phyloP scores from a whole-genome alignment of 176 grass and related monocot genomes.

The Ensete ventricosum region DNA sequence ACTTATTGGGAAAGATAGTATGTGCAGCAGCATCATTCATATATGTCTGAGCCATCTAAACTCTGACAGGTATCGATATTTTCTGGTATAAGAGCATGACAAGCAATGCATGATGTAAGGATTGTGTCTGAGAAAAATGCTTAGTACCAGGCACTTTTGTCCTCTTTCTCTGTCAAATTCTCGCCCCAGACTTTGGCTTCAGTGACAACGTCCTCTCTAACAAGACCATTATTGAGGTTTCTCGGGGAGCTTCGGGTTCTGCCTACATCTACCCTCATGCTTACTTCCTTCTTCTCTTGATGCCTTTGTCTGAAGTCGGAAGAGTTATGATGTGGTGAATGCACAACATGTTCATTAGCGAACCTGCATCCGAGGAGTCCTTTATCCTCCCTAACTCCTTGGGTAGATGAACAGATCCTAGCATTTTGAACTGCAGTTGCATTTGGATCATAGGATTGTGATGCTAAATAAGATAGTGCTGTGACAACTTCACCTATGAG shows the following conservation, averaged over 20 bases:
- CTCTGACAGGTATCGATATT: no score
- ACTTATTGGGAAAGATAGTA: no score
- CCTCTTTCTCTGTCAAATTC: constrained; percentile 17
- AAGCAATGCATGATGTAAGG: no score
- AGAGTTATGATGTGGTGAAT: constrained; percentile 24
- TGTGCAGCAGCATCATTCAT: no score
- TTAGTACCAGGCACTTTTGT: no score
- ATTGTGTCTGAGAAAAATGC: no score
- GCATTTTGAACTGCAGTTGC: constrained; percentile 6
- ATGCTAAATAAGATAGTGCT: constrained; percentile 39
- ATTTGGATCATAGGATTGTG: constrained; percentile 22
- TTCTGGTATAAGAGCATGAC: no score
- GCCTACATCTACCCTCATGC: not conserved
- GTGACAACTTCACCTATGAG: no score
- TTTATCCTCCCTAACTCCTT: constrained; percentile 15
- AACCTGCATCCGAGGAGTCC: not conserved
- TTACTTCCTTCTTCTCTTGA: not conserved
- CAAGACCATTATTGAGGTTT: not conserved
- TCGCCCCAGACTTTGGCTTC: constrained; percentile 39
- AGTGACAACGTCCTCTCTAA: constrained; percentile 31
- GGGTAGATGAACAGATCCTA: constrained; percentile 30
- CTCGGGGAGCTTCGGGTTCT: constrained; percentile 26
- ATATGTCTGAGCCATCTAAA: no score
- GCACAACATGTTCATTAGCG: constrained; percentile 17
- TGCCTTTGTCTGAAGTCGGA: constrained; percentile 2